These are phyloP conservation scores for Sequoia sempervirens DNA, from an alignment of 75 land plant species.

Conservation along the genomic window DNA sequence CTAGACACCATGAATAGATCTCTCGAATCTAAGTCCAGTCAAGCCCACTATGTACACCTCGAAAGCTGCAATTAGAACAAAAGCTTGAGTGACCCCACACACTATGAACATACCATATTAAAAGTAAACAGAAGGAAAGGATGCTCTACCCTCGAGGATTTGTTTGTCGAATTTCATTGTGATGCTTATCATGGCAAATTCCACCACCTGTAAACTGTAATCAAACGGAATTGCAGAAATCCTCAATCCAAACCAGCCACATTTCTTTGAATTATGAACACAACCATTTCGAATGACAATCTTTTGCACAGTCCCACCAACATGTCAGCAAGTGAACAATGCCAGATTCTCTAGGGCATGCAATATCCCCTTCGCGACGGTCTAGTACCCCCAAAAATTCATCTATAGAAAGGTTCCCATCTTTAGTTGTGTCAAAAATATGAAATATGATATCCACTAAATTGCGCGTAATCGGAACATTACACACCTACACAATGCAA, in stretches of 20 bases:
- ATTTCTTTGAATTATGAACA: not conserved
- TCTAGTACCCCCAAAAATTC: conserved; percentile 75
- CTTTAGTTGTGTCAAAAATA: conserved; percentile 69
- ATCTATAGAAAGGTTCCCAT: conserved; percentile 72
- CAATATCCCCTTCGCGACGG: conserved; percentile 48
- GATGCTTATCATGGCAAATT: not conserved
- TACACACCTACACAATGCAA: conserved; percentile 56
- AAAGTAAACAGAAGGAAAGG: not conserved
- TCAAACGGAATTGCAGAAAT: not conserved
- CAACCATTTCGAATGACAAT: conserved; percentile 6
- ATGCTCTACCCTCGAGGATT: not conserved
- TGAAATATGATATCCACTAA: conserved; percentile 73
- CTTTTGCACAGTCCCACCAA: conserved; percentile 53
- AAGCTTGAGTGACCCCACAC: not conserved
- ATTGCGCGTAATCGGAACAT: conserved; percentile 41
- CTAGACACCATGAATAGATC: not conserved
- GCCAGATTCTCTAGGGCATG: conserved; percentile 47
- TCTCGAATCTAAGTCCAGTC: not conserved
- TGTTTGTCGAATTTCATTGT: not conserved
- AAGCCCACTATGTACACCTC: not conserved
- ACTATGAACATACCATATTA: not conserved
- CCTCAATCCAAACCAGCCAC: not conserved
- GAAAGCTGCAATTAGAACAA: not conserved
- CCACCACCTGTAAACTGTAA: not conserved
- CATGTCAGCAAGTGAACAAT: conserved; percentile 45